These are phyloP conservation scores for Rhodotorula sp. DNA, from an alignment of 1,284 basidiomycete genomes.

Conservation along the genomic window DNA sequence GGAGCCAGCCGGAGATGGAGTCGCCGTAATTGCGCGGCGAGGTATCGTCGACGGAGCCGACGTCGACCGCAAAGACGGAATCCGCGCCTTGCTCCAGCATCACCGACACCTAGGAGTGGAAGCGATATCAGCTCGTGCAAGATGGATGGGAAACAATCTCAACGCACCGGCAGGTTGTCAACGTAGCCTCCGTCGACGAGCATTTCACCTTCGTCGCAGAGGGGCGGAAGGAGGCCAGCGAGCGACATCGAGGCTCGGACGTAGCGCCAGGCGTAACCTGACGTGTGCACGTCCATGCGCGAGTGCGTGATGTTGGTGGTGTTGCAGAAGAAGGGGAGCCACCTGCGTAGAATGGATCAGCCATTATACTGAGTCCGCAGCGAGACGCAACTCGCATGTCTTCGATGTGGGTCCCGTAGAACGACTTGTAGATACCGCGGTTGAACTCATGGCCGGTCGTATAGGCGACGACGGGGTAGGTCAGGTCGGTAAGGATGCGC, in stretches of 20 bases:
- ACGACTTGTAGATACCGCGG: slow-evolving; percentile 76
- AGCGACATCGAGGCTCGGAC: slow-evolving; percentile 95
- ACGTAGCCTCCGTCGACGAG: slow-evolving; percentile 92
- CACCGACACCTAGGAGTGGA: slow-evolving; percentile 65
- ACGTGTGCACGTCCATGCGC: slow-evolving; percentile 91
- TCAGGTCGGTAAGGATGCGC: slow-evolving; percentile 91
- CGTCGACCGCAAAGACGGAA: slow-evolving; percentile 92
- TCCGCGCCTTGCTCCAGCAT: slow-evolving; percentile 91
- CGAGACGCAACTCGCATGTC: slow-evolving; percentile 42
- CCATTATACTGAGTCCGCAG: not conserved
- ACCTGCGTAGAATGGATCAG: slow-evolving; percentile 52
- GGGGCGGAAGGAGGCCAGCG: slow-evolving; percentile 87
- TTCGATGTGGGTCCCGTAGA: slow-evolving; percentile 93
- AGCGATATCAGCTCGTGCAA: slow-evolving; percentile 20
- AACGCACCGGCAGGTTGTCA: slow-evolving; percentile 79
- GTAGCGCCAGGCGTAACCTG: slow-evolving; percentile 51
- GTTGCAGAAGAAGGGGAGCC: slow-evolving; percentile 98
- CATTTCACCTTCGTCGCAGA: slow-evolving; percentile 88
- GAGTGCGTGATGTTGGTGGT: slow-evolving; percentile 98
- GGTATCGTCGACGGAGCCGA: slow-evolving; percentile 93
- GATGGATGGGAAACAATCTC: not conserved
- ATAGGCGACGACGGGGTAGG: slow-evolving; percentile 95
- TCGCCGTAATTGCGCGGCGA: slow-evolving; percentile 93
- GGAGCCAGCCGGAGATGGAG: slow-evolving; percentile 94
- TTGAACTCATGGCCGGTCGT: slow-evolving; percentile 93